These are phyloP conservation scores for Fusarium falciforme DNA, from an alignment of 2,329 filamentous ascomycete genomes.

Conservation along the genomic window DNA sequence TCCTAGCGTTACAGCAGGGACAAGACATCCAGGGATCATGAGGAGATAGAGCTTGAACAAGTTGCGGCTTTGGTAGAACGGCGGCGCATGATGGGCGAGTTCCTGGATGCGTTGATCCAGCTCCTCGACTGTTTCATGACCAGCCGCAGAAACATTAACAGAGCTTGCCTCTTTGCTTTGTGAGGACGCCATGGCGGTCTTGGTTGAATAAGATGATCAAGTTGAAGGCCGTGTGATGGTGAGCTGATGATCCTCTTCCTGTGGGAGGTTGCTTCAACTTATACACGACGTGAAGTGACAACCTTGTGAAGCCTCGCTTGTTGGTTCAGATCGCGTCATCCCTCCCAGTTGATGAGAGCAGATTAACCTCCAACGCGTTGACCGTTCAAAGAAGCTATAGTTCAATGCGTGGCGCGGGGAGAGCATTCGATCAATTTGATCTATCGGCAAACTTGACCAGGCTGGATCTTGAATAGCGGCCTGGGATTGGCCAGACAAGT, in stretches of 20 bases:
- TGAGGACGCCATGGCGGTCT: neutral
- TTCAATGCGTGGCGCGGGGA: neutral
- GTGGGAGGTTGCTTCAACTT: neutral
- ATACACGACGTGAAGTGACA: neutral
- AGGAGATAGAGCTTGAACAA: slow-evolving; percentile 19
- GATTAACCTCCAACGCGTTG: neutral
- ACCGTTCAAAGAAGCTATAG: neutral
- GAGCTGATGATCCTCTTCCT: neutral
- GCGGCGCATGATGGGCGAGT: neutral
- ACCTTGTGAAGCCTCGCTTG: neutral
- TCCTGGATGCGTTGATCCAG: neutral
- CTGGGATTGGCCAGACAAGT: neutral
- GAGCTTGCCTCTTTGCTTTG: neutral
- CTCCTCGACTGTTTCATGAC: neutral
- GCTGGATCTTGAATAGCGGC: neutral
- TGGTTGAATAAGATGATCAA: neutral
- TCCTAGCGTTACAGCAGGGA: slow-evolving; percentile 42
- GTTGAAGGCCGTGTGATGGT: neutral
- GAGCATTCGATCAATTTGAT: neutral
- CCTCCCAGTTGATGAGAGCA: neutral
- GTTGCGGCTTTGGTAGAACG: slow-evolving; percentile 17
- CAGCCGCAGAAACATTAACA: neutral
- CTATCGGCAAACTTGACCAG: neutral
- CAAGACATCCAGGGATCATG: slow-evolving; percentile 24
- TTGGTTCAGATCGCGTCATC: neutral